Evolutionary conservation across 2,329 filamentous ascomycete genomes (phyloP), one percentile per base, ranked within the genome.

Genomic region (Exserohilum turcica): DNA sequence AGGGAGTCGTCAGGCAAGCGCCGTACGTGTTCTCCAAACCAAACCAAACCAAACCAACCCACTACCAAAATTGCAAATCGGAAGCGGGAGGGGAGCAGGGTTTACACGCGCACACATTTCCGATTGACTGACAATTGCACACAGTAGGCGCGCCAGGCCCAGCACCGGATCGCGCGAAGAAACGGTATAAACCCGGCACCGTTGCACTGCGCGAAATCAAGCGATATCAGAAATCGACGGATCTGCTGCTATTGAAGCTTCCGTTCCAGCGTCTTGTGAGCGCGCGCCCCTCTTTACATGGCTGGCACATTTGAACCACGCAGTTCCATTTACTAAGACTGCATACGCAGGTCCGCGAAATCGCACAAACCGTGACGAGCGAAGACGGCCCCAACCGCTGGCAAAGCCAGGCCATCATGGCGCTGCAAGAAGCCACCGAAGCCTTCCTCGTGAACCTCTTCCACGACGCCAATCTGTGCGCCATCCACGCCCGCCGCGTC

Each of bases 401-500:
- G 91, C 94, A 99, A 84, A 96, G 91, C 19, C 96, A 93, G 40
- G 94, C 94, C 77, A 97, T 99, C 76, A 90, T 91, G 74, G 94
- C 94, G 64, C 88, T 99, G 35, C 93, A 99, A 82, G 94, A 99
- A 84, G 96, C 94, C 49, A 92, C 96, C 65, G 94, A 99, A 84
- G 96, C 94, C 2, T 97, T 97, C 82, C 89, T 99, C 72, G 92
- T 97, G 79, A 96, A 92, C 38, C 88, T 97, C 64, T 97, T 97
- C 72, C 92, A 97, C 80, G 93, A 97, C 77, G 97, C 93, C 81
- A 97, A 97, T 84, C 82, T 96, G 47, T 97, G 93, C 82, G 93
- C 94, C 74, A 96, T 97, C 79, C 94, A 97, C 82, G 93, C 94
- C 80, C 97, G 97, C 87, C 92, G 94, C 82, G 94, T 97, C 75